Evolutionary conservation across 495 filamentous ascomycete species (phyloP), one percentile per base, ranked within the genome.

Genomic region (Friedmanniomyces endolithicus): DNA sequence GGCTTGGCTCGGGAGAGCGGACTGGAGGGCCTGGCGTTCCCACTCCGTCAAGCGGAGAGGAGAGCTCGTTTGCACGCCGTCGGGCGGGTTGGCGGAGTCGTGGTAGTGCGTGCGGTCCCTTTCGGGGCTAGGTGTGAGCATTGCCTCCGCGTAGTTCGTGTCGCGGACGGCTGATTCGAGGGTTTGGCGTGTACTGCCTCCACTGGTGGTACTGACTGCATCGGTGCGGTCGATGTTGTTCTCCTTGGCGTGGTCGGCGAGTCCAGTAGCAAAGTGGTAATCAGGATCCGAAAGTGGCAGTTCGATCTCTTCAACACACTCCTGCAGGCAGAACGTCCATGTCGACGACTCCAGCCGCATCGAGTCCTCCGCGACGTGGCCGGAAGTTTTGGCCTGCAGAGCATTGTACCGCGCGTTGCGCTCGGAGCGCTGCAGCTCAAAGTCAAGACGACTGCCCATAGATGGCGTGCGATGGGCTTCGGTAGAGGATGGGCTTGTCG

Each of bases 331-430:
- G 37, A 41, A 41, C 37, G 14, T 41, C 12, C 12, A 19, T 2
- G 37, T 41, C 37, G 37, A 41, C 17, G 17, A 41, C 37, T 41
- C 37, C 12, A 6, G 17, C 12, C 17, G 37, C 12, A 6, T 14
- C 17, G 37, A 41, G 37, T 48, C 23, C 29, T 55, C 37, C 17
- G 37, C 37, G 3, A 41, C 37, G 17, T 41, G 12, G 17, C 17
- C 44, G 16, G 12, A 6, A 47, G 44, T 6, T 8, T 25, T 16
- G 12, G 44, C 25, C 19, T 52, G 25, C 48, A 57, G 27, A n/a
- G 55, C 55, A 44, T 57, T 57, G 29, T 57, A 57, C 16, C 55
- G 55, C 37, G 25, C 29, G 31, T 57, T 46, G 23, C 55, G 35
- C 1, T 57, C n/a, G 1, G 55, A 57, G 35, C 55, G 55, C 24